phyloP scores from a whole-genome alignment of 768 basidiomycete species.

The Collybia nuda region DNA sequence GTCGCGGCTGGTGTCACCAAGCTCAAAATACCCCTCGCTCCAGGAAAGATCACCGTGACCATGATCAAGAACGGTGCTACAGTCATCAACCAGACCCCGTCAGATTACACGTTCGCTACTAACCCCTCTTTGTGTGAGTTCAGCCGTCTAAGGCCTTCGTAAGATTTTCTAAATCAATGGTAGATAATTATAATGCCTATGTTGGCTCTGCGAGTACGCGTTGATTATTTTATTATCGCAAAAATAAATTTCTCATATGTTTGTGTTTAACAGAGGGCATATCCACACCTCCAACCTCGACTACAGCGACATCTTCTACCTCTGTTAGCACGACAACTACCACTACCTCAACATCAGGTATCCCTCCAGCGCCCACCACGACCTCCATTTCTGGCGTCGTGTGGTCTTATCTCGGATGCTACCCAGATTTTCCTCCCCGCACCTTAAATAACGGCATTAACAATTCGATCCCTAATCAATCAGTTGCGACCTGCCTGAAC shows the following conservation, averaged over 20 bases:
- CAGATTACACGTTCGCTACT: conserved; percentile 39
- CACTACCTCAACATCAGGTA: conserved; percentile 13
- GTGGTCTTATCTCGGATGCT: conserved; percentile 20
- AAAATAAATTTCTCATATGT: too few relatives aligned
- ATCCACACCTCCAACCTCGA: conserved; percentile 1
- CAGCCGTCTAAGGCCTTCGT: not conserved
- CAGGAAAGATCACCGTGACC: conserved; percentile 55
- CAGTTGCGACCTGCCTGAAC: conserved; percentile 26
- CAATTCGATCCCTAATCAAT: conserved; percentile 14
- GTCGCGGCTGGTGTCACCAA: conserved; percentile 56
- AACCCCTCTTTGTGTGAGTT: conserved; percentile 37
- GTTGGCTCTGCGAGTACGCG: conserved; percentile 47
- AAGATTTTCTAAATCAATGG: conserved; percentile 9
- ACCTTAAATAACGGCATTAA: conserved; percentile 19
- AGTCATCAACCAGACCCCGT: conserved; percentile 48
- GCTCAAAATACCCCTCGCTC: conserved; percentile 54
- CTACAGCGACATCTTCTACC: conserved; percentile 9
- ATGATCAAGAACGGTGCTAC: conserved; percentile 51
- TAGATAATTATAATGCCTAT: conserved; percentile 68
- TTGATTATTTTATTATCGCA: too few relatives aligned
- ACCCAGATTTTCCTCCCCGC: conserved; percentile 12
- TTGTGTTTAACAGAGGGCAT: too few relatives aligned
- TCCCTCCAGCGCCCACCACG: conserved; percentile 13
- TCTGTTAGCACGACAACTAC: conserved; percentile 17
- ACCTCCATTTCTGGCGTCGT: conserved; percentile 16